Evolutionary conservation across 805 yeast genomes (phyloP), one percentile per base, ranked within the genome.

Genomic region (Sugiyamaella boreocaroliniensis): DNA sequence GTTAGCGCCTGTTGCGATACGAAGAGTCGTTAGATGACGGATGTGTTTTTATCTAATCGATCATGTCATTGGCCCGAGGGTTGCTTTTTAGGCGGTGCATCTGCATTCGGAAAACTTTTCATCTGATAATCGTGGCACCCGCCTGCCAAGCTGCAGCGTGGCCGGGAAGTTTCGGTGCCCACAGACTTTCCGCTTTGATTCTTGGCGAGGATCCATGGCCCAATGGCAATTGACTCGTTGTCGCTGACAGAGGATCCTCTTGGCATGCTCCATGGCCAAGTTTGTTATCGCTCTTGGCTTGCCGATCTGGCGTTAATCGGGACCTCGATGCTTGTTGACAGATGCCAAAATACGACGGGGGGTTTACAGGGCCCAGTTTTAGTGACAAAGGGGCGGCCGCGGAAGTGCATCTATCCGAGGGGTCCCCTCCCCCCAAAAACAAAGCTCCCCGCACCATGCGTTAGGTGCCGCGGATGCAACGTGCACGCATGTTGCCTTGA

Each of bases 71-170:
- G n/a, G 12, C 37, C 37, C 37, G n/a, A 32, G 8, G 37, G n/a
- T 32, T 32, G 11, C 37, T 32, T 32, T 32, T 32, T 10, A 10
- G 32, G 10, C 32, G 10, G 37, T 14, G 18, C 43, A 41, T 16
- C 43, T 41, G 43, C 43, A 41, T 41, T 12, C 15, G 46, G 26
- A 43, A 43, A 43, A 43, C 15, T 43, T 43, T 43, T 43, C 46
- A 43, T 43, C 46, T 18, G 46, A 43, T 43, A 43, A 43, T 42
- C 45, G 45, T 16, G 7, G 45, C 16, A 16, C 41, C 22, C 22
- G 14, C 44, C 22, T 41, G 19, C 44, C 14, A 18, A n/a, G 14
- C 19, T 32, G 37, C 37, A 10, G 10, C 5, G 11, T 4, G 3
- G 11, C 37, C 10, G n/a, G n/a, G 11, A 32, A 14, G 12, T 14